Base-by-base conservation (phyloP, 768 basidiomycete species). In the Leccinum rimulosum region DNA sequence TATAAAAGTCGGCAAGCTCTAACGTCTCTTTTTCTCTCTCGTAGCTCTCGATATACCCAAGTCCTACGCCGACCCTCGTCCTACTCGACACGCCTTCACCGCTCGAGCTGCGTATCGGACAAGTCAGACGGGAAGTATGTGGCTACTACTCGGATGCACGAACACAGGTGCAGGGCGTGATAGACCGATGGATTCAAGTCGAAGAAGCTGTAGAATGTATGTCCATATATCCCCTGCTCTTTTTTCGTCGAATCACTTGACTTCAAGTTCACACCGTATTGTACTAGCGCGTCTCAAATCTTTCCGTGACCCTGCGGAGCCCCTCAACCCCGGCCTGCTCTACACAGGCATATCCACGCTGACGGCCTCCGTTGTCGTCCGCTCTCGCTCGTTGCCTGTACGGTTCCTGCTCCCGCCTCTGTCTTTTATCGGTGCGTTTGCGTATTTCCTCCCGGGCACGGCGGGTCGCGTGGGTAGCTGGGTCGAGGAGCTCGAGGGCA, bases 301-400 rank as follows among this genome's bases (percentile, higher is more conserved):
- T 6, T 83, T 98, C 65, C 75, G 93, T 14, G 87, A 92, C 0
- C 82, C 86, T 0, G 80, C 88, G 55, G 96, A 98, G 75, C 79
- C 87, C 1, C 83, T 97, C 30, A 93, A 88, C 10, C 95, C 95
- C 1, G 93, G 91, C n/a, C 68, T 89, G 5, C 86, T 98, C 55
- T 98, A 96, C 77, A 88, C 92, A 50, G 92, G 93, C 52, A 82
- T 98, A 52, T 86, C 93, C 3, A 86, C 93, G 14, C 85, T 98
- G 51, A 89, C 91, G 4, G 93, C 91, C 2, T 94, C 94, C 57
- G 88, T 98, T 66, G 65, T 98, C 57, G 84, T 90, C 0, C 88
- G 95, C 47, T 89, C 88, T 64, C 86, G 95, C 62, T 69, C 77
- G 54, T 74, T 95, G 55, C 80, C 86, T 33, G 75, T 84, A 6